Conservation (phyloP, 2,329 filamentous ascomycete genomes). For the Xylariaceae sp. region DNA sequence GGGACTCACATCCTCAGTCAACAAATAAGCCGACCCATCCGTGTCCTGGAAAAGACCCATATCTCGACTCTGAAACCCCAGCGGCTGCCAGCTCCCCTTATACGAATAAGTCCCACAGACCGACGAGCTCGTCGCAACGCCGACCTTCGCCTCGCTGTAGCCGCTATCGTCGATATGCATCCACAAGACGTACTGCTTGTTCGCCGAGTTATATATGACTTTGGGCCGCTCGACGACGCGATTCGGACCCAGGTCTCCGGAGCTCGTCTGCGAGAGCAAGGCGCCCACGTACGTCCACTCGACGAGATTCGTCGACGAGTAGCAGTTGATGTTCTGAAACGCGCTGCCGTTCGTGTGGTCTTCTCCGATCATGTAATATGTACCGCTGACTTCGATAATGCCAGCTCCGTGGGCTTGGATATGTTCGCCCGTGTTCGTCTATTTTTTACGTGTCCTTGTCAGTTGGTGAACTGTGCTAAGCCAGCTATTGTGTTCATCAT, state of each 20-base stretch:
- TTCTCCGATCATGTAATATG: constrained; percentile 67
- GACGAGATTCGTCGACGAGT: constrained; percentile 58
- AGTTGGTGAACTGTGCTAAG: no score
- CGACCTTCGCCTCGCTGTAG: constrained; percentile 62
- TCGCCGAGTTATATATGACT: constrained; percentile 63
- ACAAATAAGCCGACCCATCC: constrained; percentile 25
- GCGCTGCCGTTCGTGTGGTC: constrained; percentile 60
- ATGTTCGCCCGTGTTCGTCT: constrained; percentile 37
- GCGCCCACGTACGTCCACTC: constrained; percentile 61
- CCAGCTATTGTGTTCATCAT: no score
- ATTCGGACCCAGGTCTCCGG: constrained; percentile 56
- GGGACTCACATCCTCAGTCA: constrained; percentile 21
- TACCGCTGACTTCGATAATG: constrained; percentile 53
- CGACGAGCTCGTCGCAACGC: constrained; percentile 55
- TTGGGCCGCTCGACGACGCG: constrained; percentile 66
- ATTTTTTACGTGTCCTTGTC: no score
- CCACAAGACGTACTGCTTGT: constrained; percentile 61
- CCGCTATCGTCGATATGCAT: constrained; percentile 58
- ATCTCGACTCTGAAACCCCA: constrained; percentile 51
- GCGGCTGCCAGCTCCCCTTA: constrained; percentile 39
- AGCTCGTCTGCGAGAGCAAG: constrained; percentile 49
- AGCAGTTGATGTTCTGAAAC: constrained; percentile 66
- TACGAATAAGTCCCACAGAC: constrained; percentile 58
- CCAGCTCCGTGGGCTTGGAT: constrained; percentile 65
- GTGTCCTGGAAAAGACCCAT: constrained; percentile 49